phyloP scores from a whole-genome alignment of 768 basidiomycete genomes.

The Kwoniella mangroviensis region DNA sequence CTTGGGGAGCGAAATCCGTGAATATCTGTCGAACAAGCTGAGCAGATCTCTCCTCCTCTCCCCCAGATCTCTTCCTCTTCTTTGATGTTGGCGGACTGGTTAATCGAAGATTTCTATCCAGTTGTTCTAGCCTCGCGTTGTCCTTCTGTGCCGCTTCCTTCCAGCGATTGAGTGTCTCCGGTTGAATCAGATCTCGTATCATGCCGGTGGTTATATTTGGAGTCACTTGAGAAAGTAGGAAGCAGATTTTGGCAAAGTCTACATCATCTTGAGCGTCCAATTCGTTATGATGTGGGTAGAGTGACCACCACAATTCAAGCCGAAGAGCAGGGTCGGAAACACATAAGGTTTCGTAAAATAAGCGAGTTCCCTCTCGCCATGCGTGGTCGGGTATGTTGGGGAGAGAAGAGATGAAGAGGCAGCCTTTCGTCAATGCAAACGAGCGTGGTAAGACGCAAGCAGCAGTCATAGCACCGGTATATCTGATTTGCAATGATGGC shows the following conservation, averaged over 20 bases:
- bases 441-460: background rate
- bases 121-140: background rate
- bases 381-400: background rate
- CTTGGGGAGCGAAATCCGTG: background rate
- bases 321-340: slow-evolving; percentile 6
- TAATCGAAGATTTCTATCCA: background rate
- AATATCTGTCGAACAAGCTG: background rate
- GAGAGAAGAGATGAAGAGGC: slow-evolving; percentile 9
- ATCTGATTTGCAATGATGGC: slow-evolving; percentile 9
- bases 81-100: background rate
- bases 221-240: slow-evolving; percentile 17
- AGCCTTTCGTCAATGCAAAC: slow-evolving; percentile 10
- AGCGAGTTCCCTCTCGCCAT: background rate
- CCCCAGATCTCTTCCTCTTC: slow-evolving; percentile 21
- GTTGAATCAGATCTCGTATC: slow-evolving; percentile 2
- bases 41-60: background rate
- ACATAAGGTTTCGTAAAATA: slow-evolving; percentile 1
- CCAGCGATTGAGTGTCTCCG: slow-evolving; percentile 1
- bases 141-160: background rate
- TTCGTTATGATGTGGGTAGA: slow-evolving; percentile 7
- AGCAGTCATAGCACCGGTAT: background rate
- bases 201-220: slow-evolving; percentile 13
- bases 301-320: slow-evolving; percentile 28
- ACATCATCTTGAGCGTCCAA: background rate
- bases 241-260: slow-evolving; percentile 19